phyloP scores from a whole-genome alignment of 169 alveolate genomes.

The Eimeria sp. region DNA sequence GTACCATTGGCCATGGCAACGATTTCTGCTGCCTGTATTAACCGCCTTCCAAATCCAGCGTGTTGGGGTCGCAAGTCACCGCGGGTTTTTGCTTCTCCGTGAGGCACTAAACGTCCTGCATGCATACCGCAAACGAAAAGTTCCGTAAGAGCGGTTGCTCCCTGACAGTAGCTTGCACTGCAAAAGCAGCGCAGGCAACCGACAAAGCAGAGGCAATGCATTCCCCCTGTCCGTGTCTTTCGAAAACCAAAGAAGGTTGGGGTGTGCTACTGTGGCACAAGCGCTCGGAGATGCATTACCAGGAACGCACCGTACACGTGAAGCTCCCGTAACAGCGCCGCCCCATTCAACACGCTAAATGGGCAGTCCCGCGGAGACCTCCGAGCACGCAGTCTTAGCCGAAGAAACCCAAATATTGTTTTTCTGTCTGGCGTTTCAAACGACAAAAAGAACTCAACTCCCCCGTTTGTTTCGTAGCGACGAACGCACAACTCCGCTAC shows the following conservation, averaged over 20 bases:
- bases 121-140: not conserved
- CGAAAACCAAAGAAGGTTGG: slow-evolving; percentile 18
- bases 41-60: slow-evolving; percentile 82
- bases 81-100: slow-evolving; percentile 74
- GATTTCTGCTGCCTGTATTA: slow-evolving; percentile 80
- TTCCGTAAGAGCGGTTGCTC: slow-evolving; percentile 17
- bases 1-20: slow-evolving; percentile 79
- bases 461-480: slow-evolving; percentile 74
- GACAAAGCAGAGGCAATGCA: slow-evolving; percentile 21
- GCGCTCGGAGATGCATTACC: not conserved
- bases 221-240: slow-evolving; percentile 76
- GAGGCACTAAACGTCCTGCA: slow-evolving; percentile 82
- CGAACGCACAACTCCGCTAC: slow-evolving; percentile 76
- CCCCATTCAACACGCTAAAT: slow-evolving; percentile 86
- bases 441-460: slow-evolving; percentile 83
- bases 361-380: slow-evolving; percentile 85
- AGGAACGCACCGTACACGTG: slow-evolving; percentile 94
- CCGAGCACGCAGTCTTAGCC: slow-evolving; percentile 90
- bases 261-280: not conserved
- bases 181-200: not conserved
- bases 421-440: slow-evolving; percentile 86
- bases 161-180: slow-evolving; percentile 77
- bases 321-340: slow-evolving; percentile 95
- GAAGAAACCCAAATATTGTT: slow-evolving; percentile 93
- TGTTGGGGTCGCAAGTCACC: slow-evolving; percentile 85